Evolutionary conservation across 371 early-diverging fungal species (phyloP), one percentile per base, ranked within the genome.

Genomic region (Chytridium lagenaria): DNA sequence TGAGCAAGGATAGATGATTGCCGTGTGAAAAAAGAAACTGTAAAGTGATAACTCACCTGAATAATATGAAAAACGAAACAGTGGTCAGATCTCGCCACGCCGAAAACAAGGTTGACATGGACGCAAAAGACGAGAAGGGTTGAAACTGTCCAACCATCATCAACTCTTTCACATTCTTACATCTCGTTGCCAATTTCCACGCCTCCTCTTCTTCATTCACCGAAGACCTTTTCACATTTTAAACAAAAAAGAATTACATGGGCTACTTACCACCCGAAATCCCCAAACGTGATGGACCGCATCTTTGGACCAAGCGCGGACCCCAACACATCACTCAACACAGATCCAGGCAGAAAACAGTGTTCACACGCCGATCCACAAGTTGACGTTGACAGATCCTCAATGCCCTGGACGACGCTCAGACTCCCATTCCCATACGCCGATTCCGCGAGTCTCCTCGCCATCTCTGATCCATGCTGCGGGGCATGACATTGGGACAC

Each of bases 191-290:
- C 16, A 61, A 7, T 34, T 61, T 61, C 61, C 61, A 61, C 10
- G 61, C 61, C 36, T 61, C 61, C 23, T 61, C 34, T 36, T 61
- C 36, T 37, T 61, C 61, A 23, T 61, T 37, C 34, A 61, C 30
- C 34, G n/a, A 61, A 3, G 61, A 10, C 55, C 55, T 52, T 5
- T 5, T 26, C 26, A n/a, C 5, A 26, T n/a, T 26, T n/a, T 5
- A 52, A 52, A 5, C 16, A 52, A 52, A 23, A 5, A 52, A 52
- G 26, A 10, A 52, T 5, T 15, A 5, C 7, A 52, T 52, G 55
- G 26, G n/a, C n/a, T n/a, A 52, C 26, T 22, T 26, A 52, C 61
- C 61, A 61, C 23, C 61, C 61, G 34, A 61, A 61, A 23, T 61
- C 61, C n/a, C 61, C 61, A 28, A 61, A 28, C 12, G 34, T 61